Percentiles rank a stretch among this genome's conserved stretches.
Evolutionary conservation across 768 basidiomycete genomes (phyloP).

Genomic region (Trametes cingulata): DNA sequence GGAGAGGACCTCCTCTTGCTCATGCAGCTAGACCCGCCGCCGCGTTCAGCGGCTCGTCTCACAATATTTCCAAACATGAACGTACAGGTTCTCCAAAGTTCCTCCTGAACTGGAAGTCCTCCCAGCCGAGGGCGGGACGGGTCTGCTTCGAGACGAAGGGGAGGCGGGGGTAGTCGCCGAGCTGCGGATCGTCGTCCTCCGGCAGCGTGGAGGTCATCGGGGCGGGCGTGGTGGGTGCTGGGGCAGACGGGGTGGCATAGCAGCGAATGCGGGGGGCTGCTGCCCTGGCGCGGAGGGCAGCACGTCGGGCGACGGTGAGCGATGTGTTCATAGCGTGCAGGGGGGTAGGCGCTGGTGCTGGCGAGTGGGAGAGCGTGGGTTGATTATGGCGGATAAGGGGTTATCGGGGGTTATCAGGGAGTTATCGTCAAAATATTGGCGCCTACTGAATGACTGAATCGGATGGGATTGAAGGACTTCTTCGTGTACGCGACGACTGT

Average conservation of each 20-base stretch:
- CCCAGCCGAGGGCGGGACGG: slow-evolving; percentile 68
- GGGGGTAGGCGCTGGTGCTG: slow-evolving; percentile 2
- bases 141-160: slow-evolving; percentile 67
- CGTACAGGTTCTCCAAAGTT: slow-evolving; percentile 80
- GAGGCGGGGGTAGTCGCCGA: slow-evolving; percentile 72
- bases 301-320: slow-evolving; percentile 42
- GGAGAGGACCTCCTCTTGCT: slow-evolving; percentile 76
- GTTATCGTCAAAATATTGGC: too few relatives aligned
- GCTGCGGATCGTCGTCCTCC: slow-evolving; percentile 58
- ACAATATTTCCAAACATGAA: slow-evolving; percentile 14
- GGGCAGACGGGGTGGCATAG: slow-evolving; percentile 32
- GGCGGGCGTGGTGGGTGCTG: slow-evolving; percentile 22
- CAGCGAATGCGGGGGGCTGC: slow-evolving; percentile 17
- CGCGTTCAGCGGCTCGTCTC: background rate
- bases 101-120: slow-evolving; percentile 72
- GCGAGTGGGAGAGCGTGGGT: background rate
- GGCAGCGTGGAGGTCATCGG: slow-evolving; percentile 21
- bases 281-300: slow-evolving; percentile 27
- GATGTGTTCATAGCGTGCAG: slow-evolving; percentile 33
- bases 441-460: too few relatives aligned
- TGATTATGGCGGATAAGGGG: slow-evolving; percentile 3
- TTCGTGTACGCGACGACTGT: background rate
- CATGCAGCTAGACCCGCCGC: slow-evolving; percentile 58
- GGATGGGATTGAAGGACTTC: too few relatives aligned
- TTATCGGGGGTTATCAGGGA: background rate